Evolutionary conservation across 2,329 filamentous ascomycete genomes (phyloP).

Genomic region (Tolypocladium guangdongense): DNA sequence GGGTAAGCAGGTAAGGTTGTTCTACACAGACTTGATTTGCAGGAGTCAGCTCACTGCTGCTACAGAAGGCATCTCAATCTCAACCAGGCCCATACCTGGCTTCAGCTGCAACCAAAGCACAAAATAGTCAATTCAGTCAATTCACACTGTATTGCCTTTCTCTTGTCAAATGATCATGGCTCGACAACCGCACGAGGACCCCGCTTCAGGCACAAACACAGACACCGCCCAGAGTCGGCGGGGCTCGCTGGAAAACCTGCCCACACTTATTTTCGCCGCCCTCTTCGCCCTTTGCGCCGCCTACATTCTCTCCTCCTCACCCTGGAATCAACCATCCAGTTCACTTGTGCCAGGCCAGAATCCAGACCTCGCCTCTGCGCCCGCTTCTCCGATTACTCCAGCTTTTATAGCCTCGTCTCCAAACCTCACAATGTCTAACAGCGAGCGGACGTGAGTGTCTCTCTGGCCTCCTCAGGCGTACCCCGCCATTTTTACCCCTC

Average conservation of each 20-base stretch:
- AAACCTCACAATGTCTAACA: constrained; percentile 51
- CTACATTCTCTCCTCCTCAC: constrained; percentile 15
- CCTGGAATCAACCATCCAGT: constrained; percentile 8
- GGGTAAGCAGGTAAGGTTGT: neutral
- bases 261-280: constrained; percentile 32
- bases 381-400: constrained; percentile 7
- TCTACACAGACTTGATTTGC: neutral
- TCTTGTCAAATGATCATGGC: neutral
- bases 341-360: constrained; percentile 13
- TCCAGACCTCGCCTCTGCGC: constrained; percentile 8
- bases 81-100: too few species aligned
- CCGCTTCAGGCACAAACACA: neutral
- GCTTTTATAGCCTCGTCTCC: constrained; percentile 13
- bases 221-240: constrained; percentile 14
- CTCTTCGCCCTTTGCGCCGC: constrained; percentile 25
- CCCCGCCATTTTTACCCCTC: constrained; percentile 21
- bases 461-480: too few species aligned
- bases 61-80: too few species aligned
- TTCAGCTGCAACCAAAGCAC: neutral
- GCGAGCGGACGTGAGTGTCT: constrained; percentile 73
- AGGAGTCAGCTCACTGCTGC: neutral
- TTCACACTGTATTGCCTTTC: neutral
- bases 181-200: neutral
- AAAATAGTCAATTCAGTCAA: neutral
- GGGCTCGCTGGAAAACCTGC: constrained; percentile 26